A percentile compares a stretch with the other conserved stretches of the same genome.
These are phyloP conservation scores for Purpureocillium lavendulum DNA, from an alignment of 2,329 filamentous ascomycete species.

Conservation along the genomic window DNA sequence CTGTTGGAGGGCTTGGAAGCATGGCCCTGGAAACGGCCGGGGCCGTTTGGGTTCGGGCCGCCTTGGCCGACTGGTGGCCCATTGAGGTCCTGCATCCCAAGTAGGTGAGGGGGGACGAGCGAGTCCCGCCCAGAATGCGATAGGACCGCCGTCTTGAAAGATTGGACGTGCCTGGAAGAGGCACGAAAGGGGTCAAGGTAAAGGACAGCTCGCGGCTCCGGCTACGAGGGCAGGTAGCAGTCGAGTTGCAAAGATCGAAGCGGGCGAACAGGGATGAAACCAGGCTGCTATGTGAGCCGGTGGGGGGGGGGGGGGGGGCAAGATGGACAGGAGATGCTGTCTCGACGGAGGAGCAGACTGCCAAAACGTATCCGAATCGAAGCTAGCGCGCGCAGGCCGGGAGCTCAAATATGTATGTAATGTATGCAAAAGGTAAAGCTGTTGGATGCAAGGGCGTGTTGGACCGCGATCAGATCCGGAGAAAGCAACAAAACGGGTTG, in stretches of 20 bases:
- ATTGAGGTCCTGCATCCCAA: slow-evolving; percentile 87
- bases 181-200: slow-evolving; percentile 31
- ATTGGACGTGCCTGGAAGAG: slow-evolving; percentile 47
- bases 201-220: background rate
- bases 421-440: background rate
- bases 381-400: background rate
- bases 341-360: background rate
- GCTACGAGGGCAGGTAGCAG: background rate
- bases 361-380: background rate
- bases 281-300: background rate
- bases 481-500: background rate
- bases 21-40: slow-evolving; percentile 59
- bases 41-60: slow-evolving; percentile 31
- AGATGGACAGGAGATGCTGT: background rate
- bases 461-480: background rate
- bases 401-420: background rate
- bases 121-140: slow-evolving; percentile 73
- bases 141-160: slow-evolving; percentile 72
- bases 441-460: background rate
- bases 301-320: no score
- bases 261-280: background rate
- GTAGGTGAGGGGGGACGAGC: slow-evolving; percentile 76
- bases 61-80: slow-evolving; percentile 44
- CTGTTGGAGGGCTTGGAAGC: slow-evolving; percentile 75
- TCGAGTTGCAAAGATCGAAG: background rate